These are phyloP conservation scores for Fusarium sp. DNA, from an alignment of 2,329 filamentous ascomycete genomes.

Conservation along the genomic window DNA sequence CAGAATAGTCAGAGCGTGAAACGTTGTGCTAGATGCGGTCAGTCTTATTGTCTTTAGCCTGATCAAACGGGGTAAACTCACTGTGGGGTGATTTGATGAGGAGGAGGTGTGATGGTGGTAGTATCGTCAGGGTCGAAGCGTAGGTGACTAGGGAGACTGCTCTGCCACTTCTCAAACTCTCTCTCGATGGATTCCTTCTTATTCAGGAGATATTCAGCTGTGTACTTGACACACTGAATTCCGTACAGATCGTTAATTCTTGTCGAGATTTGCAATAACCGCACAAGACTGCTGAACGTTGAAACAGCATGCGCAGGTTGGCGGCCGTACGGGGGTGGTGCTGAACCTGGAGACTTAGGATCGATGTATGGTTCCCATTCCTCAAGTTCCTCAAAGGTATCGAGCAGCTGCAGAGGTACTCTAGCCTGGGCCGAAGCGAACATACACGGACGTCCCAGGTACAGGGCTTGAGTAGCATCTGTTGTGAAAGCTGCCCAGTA, in stretches of 20 bases:
- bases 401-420: conserved; percentile 50
- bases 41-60: conserved; percentile 6
- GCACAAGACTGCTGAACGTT: conserved; percentile 48
- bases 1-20: conserved; percentile 58
- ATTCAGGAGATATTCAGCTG: conserved; percentile 44
- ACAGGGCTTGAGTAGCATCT: conserved; percentile 52
- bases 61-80: conserved; percentile 26
- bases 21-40: conserved; percentile 48
- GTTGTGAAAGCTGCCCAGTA: conserved; percentile 54
- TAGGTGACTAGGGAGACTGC: conserved; percentile 43
- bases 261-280: conserved; percentile 49
- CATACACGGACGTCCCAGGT: conserved; percentile 52
- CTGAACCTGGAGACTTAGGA: conserved; percentile 44
- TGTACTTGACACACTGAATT: conserved; percentile 47
- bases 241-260: conserved; percentile 48
- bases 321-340: conserved; percentile 45
- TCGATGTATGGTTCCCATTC: conserved; percentile 53
- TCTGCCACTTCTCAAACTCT: conserved; percentile 48
- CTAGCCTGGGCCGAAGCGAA: conserved; percentile 51
- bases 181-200: conserved; percentile 47
- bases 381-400: conserved; percentile 53
- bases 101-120: conserved; percentile 45
- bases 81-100: conserved; percentile 50
- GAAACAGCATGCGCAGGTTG: conserved; percentile 49
- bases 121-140: conserved; percentile 48